These are phyloP conservation scores for Pythium vanterpoolii DNA, from an alignment of 352 stramenopile genomes.

Conservation along the genomic window DNA sequence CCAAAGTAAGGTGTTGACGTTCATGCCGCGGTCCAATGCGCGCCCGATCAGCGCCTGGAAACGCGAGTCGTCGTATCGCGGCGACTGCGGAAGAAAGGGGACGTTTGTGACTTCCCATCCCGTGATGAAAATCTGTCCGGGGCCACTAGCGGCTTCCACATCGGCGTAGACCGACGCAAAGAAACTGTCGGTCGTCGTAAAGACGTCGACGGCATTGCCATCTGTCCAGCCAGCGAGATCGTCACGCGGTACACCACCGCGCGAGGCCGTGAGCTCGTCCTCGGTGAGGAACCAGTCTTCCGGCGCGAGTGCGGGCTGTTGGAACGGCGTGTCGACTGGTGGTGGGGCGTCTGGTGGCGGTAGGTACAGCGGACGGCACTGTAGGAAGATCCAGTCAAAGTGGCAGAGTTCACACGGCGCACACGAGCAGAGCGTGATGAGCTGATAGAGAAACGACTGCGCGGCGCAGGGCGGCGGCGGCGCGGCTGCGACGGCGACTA, in stretches of 20 bases:
- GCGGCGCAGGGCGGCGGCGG: background rate
- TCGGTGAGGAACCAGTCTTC: constrained; percentile 58
- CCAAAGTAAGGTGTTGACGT: constrained; percentile 19
- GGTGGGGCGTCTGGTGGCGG: constrained; percentile 1
- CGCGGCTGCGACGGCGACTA: too few relatives aligned
- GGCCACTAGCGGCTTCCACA: constrained; percentile 31
- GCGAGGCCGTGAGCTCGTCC: constrained; percentile 47
- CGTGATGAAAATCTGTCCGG: constrained; percentile 28
- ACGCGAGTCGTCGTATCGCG: constrained; percentile 2
- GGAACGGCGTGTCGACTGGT: constrained; percentile 8
- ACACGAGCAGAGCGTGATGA: constrained; percentile 36
- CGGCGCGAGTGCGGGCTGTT: constrained; percentile 27
- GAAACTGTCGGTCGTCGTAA: constrained; percentile 38
- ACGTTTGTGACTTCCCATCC: constrained; percentile 28
- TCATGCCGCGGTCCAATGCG: constrained; percentile 12
- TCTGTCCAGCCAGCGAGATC: constrained; percentile 43
- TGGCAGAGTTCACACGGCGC: constrained; percentile 36
- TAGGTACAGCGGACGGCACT: constrained; percentile 13
- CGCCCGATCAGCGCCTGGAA: constrained; percentile 18
- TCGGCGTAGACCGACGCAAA: constrained; percentile 52
- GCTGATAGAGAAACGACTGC: constrained; percentile 19
- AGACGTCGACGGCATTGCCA: constrained; percentile 47
- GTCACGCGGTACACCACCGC: constrained; percentile 40
- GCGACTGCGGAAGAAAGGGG: constrained; percentile 15
- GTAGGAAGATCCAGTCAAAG: constrained; percentile 21